These are phyloP conservation scores for Cadophora sp. DNA, from an alignment of 2,329 filamentous ascomycete genomes.

Conservation along the genomic window DNA sequence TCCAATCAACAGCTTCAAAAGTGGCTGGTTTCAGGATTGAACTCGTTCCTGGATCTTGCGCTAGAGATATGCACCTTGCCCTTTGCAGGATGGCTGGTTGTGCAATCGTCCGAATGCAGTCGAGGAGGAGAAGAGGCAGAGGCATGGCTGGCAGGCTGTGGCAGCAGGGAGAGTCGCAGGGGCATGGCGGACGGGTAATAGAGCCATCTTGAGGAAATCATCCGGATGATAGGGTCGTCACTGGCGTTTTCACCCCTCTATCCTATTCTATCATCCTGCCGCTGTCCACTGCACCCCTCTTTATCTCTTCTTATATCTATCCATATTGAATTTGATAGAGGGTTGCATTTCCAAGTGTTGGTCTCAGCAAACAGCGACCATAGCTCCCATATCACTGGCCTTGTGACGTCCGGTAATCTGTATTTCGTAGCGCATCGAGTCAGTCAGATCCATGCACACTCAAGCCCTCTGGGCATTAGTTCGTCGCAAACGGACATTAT, in stretches of 20 bases:
- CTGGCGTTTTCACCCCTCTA: slow-evolving; percentile 11
- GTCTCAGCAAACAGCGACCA: neutral
- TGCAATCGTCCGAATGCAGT: slow-evolving; percentile 6
- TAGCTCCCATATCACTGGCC: slow-evolving; percentile 8
- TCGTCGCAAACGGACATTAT: neutral
- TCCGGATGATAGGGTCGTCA: slow-evolving; percentile 11
- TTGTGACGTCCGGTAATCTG: neutral
- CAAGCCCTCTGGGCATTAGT: neutral
- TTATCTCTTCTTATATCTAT: neutral
- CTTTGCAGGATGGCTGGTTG: slow-evolving; percentile 3
- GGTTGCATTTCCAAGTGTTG: neutral
- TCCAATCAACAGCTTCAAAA: slow-evolving; percentile 2
- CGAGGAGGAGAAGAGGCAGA: neutral
- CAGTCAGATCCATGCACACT: neutral
- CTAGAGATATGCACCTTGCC: slow-evolving; percentile 9
- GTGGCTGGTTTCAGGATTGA: slow-evolving; percentile 18
- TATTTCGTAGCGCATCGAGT: neutral
- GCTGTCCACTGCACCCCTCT: neutral
- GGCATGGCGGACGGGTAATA: neutral
- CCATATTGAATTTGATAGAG: slow-evolving; percentile 1
- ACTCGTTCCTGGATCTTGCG: slow-evolving; percentile 24
- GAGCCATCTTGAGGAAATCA: slow-evolving; percentile 8
- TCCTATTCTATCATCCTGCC: slow-evolving; percentile 5
- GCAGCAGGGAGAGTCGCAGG: neutral
- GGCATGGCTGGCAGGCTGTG: neutral